Percentiles rank a stretch among this genome's conserved stretches.
phyloP scores from a whole-genome alignment of 2,329 filamentous ascomycete genomes.

The Aspergillus sergii region DNA sequence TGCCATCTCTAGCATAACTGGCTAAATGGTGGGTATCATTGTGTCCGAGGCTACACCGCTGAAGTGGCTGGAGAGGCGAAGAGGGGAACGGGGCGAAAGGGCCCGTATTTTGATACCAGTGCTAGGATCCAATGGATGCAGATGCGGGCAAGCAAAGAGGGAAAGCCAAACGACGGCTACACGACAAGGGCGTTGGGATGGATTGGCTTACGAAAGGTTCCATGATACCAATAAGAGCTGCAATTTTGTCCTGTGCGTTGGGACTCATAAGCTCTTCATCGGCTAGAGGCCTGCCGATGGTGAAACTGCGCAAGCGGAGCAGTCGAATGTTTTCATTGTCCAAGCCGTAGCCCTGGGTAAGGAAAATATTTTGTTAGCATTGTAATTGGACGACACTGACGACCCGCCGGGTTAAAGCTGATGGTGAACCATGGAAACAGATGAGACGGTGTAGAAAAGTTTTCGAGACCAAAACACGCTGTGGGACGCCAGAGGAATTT shows the following conservation, averaged over 20 bases:
- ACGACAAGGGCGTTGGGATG: conserved; percentile 20
- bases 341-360: conserved; percentile 67
- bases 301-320: conserved; percentile 78
- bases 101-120: conserved; percentile 21
- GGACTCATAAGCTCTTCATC: conserved; percentile 66
- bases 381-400: conserved; percentile 18
- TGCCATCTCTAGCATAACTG: conserved; percentile 13
- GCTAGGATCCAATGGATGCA: conserved; percentile 29
- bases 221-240: conserved; percentile 67
- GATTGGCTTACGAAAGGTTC: conserved; percentile 79
- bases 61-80: conserved; percentile 18
- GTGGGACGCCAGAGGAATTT: conserved; percentile 21
- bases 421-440: conserved; percentile 44
- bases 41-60: conserved; percentile 24
- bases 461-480: conserved; percentile 21
- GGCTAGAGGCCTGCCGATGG: conserved; percentile 66
- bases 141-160: conserved; percentile 23
- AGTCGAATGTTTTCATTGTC: conserved; percentile 80
- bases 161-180: conserved; percentile 25
- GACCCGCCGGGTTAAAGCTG: conserved; percentile 21
- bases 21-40: conserved; percentile 20
- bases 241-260: conserved; percentile 66
- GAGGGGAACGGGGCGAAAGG: conserved; percentile 16
- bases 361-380: conserved; percentile 25
- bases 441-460: conserved; percentile 36